These are phyloP conservation scores for Rubia tinctorum DNA, from an alignment of 305 asterid species.

Conservation along the genomic window DNA sequence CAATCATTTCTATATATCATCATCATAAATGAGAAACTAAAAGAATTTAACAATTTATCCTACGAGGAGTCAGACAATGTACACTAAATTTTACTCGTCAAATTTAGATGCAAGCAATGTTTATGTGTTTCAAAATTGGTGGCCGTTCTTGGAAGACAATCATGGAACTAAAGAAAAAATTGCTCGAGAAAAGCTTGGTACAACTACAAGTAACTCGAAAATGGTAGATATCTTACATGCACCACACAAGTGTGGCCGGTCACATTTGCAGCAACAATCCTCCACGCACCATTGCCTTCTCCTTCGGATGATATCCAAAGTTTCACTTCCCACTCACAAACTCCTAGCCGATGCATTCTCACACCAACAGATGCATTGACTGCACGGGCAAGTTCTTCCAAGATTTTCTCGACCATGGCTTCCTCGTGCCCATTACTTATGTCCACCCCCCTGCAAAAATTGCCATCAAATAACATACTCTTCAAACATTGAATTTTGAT, in stretches of 20 bases:
- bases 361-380: conserved; percentile 74
- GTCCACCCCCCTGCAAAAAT: conserved; percentile 55
- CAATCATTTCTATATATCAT: neutral
- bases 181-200: neutral
- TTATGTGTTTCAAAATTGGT: neutral
- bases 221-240: conserved; percentile 55
- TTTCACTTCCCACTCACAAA: conserved; percentile 92
- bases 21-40: neutral
- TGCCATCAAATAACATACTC: conserved; percentile 17
- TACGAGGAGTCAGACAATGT: neutral
- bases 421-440: conserved; percentile 51
- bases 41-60: neutral
- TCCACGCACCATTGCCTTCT: conserved; percentile 97
- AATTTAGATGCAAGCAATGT: neutral
- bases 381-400: conserved; percentile 68
- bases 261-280: conserved; percentile 80
- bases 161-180: neutral
- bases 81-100: neutral
- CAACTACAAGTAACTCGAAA: neutral
- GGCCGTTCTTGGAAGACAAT: neutral
- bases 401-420: conserved; percentile 61
- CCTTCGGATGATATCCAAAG: conserved; percentile 90
- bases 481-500: neutral
- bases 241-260: conserved; percentile 96
- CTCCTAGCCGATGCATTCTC: conserved; percentile 92